Evolutionary conservation across 495 filamentous ascomycete genomes (phyloP).

Genomic region (Parmelia sp.): DNA sequence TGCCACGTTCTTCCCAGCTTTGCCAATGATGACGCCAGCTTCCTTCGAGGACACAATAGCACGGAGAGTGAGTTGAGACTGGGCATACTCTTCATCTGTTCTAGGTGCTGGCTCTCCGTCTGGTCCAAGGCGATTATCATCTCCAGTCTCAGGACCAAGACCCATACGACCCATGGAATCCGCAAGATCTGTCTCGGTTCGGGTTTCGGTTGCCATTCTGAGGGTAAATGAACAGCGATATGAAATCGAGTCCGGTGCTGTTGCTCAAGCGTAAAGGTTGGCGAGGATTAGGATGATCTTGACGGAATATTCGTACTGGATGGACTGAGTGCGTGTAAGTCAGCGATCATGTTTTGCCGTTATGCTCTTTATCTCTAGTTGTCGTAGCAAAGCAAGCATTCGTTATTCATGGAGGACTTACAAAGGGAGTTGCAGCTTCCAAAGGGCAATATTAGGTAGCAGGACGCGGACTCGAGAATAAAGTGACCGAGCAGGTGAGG

Average conservation of each 20-base stretch:
- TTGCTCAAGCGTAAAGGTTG: not conserved
- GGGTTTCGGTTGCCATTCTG: conserved; percentile 44
- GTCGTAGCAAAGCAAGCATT: not conserved
- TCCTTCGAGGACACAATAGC: conserved; percentile 98
- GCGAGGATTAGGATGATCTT: not conserved
- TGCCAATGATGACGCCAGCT: conserved; percentile 96
- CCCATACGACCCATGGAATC: conserved; percentile 42
- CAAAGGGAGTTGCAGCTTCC: not conserved
- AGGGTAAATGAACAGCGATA: conserved; percentile 10
- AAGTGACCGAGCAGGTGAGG: not conserved
- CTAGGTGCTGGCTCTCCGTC: conserved; percentile 66
- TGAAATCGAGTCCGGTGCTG: not conserved
- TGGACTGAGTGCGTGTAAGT: not conserved
- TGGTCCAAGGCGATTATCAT: conserved; percentile 54
- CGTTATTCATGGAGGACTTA: not conserved
- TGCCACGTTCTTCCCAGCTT: conserved; percentile 96
- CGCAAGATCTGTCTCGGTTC: conserved; percentile 40
- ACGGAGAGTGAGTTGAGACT: conserved; percentile 82
- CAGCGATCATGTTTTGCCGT: not conserved
- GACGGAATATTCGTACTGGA: not conserved
- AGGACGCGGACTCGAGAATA: not conserved
- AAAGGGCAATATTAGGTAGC: not conserved
- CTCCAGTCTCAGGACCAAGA: conserved; percentile 37
- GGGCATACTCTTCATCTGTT: conserved; percentile 94
- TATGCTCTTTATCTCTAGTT: not conserved